Evolutionary conservation across 1,284 basidiomycete genomes (phyloP).

Genomic region (Melanopsichium pennsylvanicum): DNA sequence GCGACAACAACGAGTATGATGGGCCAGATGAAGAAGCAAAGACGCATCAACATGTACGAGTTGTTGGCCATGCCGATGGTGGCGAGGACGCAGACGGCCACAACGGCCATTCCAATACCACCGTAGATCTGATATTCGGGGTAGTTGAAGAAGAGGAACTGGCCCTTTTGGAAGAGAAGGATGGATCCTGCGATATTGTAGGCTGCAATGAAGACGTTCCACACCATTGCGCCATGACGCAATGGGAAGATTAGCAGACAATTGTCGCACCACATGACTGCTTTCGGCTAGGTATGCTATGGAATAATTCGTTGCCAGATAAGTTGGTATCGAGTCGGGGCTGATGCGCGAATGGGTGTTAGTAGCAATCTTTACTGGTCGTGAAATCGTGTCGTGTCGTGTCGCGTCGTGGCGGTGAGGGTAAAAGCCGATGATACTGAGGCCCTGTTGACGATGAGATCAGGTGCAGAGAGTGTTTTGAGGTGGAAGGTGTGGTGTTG

Average conservation of each 20-base stretch:
- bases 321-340: too few species aligned
- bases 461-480: too few species aligned
- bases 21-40: constrained; percentile 77
- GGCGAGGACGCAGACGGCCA: constrained; percentile 71
- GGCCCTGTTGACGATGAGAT: too few species aligned
- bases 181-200: constrained; percentile 77
- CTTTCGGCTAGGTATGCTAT: too few species aligned
- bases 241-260: constrained; percentile 54
- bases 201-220: constrained; percentile 73
- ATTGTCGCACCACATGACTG: constrained; percentile 58
- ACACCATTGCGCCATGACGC: constrained; percentile 74
- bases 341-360: too few species aligned
- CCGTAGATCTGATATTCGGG: constrained; percentile 77
- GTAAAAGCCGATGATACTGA: too few species aligned
- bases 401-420: too few species aligned
- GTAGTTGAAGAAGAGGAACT: constrained; percentile 75
- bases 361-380: too few species aligned
- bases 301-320: too few species aligned
- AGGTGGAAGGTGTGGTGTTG: too few species aligned
- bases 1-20: constrained; percentile 75
- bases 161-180: constrained; percentile 74
- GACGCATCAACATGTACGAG: constrained; percentile 76
- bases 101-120: constrained; percentile 74
- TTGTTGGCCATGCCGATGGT: constrained; percentile 77
- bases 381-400: too few species aligned